Evolutionary conservation across 768 basidiomycete genomes (phyloP).

Genomic region (Russula griseocarnosa): DNA sequence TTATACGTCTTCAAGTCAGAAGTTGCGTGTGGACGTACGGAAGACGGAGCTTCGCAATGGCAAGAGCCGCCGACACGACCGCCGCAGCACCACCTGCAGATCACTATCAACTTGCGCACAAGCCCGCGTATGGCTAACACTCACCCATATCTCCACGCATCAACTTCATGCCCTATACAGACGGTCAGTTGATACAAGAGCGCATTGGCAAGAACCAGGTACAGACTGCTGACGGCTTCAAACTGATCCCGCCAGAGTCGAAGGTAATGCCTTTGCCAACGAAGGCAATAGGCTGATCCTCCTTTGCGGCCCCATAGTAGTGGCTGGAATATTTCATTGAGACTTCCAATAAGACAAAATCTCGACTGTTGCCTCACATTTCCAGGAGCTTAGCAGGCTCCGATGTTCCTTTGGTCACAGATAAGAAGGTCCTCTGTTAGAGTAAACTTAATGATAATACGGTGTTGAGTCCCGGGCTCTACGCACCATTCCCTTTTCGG

Average conservation of each 20-base stretch:
- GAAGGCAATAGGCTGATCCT: constrained; percentile 60
- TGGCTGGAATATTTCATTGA: constrained; percentile 43
- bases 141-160: constrained; percentile 88
- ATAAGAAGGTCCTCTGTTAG: constrained; percentile 72
- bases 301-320: constrained; percentile 69
- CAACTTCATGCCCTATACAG: constrained; percentile 64
- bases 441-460: not conserved
- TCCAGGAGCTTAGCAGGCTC: constrained; percentile 87
- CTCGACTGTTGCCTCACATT: constrained; percentile 46
- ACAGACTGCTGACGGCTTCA: constrained; percentile 70
- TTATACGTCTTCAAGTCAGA: not conserved
- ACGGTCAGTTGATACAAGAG: not conserved
- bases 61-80: constrained; percentile 66
- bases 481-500: constrained; percentile 74
- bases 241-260: constrained; percentile 81
- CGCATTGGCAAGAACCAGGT: not conserved
- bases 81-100: constrained; percentile 69
- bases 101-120: not conserved
- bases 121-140: constrained; percentile 10
- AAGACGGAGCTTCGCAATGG: constrained; percentile 76
- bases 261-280: constrained; percentile 92
- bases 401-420: constrained; percentile 74
- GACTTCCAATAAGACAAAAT: not conserved
- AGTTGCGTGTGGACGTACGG: constrained; percentile 48
- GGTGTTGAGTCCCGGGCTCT: not conserved